A percentile compares a stretch with the other conserved stretches of the same genome.
These are phyloP conservation scores for Suhomyces bokatorum DNA, from an alignment of 1,139 yeast species.

Conservation along the genomic window DNA sequence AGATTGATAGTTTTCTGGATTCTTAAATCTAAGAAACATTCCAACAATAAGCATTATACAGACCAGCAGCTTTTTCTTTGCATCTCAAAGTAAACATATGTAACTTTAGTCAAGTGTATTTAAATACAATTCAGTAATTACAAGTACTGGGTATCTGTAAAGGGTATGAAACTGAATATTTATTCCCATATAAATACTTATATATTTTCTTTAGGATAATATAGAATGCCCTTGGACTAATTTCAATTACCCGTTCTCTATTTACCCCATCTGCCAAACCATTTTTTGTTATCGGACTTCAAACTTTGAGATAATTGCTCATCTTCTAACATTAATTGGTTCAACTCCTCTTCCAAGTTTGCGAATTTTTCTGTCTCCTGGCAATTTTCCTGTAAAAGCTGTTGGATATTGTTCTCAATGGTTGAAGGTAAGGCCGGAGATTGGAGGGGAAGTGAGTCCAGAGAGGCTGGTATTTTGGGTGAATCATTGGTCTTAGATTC, in stretches of 20 bases:
- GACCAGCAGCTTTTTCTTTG: no score
- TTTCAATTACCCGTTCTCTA: background rate
- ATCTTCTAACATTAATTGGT: conserved; percentile 30
- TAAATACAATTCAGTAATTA: no score
- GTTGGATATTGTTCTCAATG: conserved; percentile 50
- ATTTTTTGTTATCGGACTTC: conserved; percentile 27
- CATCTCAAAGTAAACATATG: no score
- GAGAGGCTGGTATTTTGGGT: conserved; percentile 12
- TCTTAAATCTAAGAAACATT: no score
- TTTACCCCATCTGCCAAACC: conserved; percentile 37
- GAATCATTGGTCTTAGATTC: conserved; percentile 35
- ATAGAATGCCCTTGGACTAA: background rate
- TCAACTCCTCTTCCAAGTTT: conserved; percentile 50
- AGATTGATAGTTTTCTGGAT: no score
- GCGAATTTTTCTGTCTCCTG: conserved; percentile 59
- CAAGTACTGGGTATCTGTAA: background rate
- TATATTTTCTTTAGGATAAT: no score
- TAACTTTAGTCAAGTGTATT: no score
- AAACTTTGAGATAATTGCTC: conserved; percentile 30
- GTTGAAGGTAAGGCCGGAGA: conserved; percentile 39
- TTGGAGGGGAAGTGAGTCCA: conserved; percentile 15
- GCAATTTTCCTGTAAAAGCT: conserved; percentile 51
- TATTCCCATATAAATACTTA: background rate
- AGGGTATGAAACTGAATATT: background rate
- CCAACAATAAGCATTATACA: no score